Percentiles rank a stretch among this genome's conserved stretches.
Conservation (phyloP, 1,284 basidiomycete species). For the Serendipita sp. region DNA sequence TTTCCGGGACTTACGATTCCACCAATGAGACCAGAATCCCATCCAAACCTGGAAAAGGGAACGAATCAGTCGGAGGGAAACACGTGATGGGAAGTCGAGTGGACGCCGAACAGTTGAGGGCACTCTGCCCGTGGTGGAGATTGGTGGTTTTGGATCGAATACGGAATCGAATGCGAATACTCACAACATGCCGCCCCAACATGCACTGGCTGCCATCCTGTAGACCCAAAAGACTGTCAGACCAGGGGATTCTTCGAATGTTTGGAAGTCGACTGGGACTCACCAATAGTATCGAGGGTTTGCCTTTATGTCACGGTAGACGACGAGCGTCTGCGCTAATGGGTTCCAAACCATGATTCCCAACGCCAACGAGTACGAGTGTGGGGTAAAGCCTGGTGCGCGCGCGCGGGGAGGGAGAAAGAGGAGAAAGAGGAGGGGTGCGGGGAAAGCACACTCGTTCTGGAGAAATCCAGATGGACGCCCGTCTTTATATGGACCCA, state of each 20-base stretch:
- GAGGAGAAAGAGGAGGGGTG: not conserved
- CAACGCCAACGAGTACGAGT: not conserved
- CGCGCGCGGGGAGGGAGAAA: not conserved
- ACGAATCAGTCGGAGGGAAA: not conserved
- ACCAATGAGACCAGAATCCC: slow-evolving; percentile 15
- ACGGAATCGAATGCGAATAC: not conserved
- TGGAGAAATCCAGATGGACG: too few species aligned
- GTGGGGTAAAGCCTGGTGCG: too few species aligned
- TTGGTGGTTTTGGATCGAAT: too few species aligned
- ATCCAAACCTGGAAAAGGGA: slow-evolving; percentile 10
- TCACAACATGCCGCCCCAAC: slow-evolving; percentile 13
- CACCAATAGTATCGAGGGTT: slow-evolving; percentile 1
- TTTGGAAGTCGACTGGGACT: not conserved
- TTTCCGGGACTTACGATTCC: slow-evolving; percentile 11
- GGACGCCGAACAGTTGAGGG: not conserved
- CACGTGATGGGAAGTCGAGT: not conserved
- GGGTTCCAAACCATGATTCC: slow-evolving; percentile 1
- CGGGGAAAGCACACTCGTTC: not conserved
- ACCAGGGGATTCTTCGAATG: not conserved
- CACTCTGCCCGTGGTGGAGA: not conserved
- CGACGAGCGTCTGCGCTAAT: not conserved
- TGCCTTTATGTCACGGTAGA: not conserved
- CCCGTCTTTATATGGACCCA: too few species aligned
- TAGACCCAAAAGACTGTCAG: not conserved
- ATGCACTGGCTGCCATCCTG: slow-evolving; percentile 9